phyloP scores from a whole-genome alignment of 148 eudicot genomes.

The Cornus controversa region DNA sequence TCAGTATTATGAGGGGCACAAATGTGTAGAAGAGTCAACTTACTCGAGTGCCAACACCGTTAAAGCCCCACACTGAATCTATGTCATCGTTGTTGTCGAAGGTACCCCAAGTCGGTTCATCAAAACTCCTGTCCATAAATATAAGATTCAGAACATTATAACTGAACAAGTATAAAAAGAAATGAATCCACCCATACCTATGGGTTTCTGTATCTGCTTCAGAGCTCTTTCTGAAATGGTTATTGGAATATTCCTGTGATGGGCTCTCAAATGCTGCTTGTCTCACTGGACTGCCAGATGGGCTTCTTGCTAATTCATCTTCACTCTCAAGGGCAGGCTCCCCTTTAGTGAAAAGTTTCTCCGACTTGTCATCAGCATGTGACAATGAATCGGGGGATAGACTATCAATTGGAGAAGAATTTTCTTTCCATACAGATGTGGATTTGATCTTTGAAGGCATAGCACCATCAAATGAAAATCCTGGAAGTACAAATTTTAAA shows the following conservation, averaged over 20 bases:
- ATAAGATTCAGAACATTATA: conserved; percentile 6
- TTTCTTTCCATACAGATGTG: conserved; percentile 43
- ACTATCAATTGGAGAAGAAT: conserved; percentile 48
- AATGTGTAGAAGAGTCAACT: conserved; percentile 11
- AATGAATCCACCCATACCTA: conserved; percentile 39
- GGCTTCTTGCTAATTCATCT: conserved; percentile 83
- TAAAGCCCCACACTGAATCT: conserved; percentile 95
- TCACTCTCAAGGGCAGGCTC: conserved; percentile 58
- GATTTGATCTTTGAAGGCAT: conserved; percentile 47
- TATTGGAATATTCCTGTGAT: conserved; percentile 57
- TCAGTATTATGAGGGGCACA: not conserved
- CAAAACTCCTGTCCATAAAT: conserved; percentile 58
- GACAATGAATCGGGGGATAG: conserved; percentile 58
- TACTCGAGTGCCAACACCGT: conserved; percentile 54
- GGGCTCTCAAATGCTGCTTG: conserved; percentile 57
- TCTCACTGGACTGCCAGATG: conserved; percentile 63
- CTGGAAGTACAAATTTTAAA: conserved; percentile 27
- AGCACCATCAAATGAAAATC: conserved; percentile 61
- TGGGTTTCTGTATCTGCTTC: conserved; percentile 74
- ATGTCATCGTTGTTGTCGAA: conserved; percentile 85
- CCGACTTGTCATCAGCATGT: conserved; percentile 47
- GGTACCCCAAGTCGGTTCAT: conserved; percentile 79
- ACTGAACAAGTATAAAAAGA: not conserved
- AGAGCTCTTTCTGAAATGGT: conserved; percentile 60
- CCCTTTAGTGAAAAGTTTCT: conserved; percentile 44